These are phyloP conservation scores for Starmerella etchellsii DNA, from an alignment of 805 yeast species.

Conservation along the genomic window DNA sequence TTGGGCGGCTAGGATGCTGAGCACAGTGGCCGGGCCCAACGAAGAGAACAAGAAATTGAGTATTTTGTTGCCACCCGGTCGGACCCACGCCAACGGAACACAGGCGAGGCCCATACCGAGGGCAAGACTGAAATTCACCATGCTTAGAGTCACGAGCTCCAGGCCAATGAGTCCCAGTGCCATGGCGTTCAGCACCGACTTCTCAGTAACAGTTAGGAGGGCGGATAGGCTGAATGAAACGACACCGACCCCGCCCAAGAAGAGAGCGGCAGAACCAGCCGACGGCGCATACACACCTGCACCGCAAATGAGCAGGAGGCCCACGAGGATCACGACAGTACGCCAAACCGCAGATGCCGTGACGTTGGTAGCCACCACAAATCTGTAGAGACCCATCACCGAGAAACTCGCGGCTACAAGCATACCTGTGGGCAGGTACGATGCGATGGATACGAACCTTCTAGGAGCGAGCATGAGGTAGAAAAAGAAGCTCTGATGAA, in stretches of 20 bases:
- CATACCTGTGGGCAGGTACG: conserved; percentile 78
- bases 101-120: conserved; percentile 55
- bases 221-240: background rate
- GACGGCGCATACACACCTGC: background rate
- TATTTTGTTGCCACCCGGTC: conserved; percentile 22
- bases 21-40: conserved; percentile 37
- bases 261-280: background rate
- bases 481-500: conserved; percentile 93
- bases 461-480: conserved; percentile 69
- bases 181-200: conserved; percentile 29
- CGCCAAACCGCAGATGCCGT: background rate
- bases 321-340: background rate
- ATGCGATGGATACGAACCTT: conserved; percentile 81
- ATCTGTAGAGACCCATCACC: conserved; percentile 42
- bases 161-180: conserved; percentile 54
- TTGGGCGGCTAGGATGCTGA: conserved; percentile 25
- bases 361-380: background rate
- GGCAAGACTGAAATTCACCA: conserved; percentile 76
- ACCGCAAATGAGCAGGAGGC: background rate
- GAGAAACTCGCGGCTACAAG: conserved; percentile 57
- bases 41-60: conserved; percentile 22
- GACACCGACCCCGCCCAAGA: background rate
- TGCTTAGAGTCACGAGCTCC: conserved; percentile 57
- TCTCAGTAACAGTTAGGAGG: background rate
- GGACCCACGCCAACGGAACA: conserved; percentile 59